Base-by-base conservation (phyloP, 345 rosid species). In the Aegle marmelos region DNA sequence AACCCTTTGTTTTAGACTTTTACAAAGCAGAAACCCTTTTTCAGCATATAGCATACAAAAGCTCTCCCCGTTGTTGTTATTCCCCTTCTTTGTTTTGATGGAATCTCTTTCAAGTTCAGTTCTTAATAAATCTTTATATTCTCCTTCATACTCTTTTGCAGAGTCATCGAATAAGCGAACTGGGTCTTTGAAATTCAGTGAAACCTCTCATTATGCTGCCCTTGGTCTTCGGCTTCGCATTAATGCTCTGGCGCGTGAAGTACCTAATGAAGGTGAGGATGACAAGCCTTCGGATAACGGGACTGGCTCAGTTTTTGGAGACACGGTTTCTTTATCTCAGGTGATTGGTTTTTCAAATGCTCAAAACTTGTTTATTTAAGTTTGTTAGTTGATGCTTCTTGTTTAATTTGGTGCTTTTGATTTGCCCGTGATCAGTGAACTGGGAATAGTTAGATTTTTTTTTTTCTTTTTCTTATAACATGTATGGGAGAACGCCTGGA, bases 291-390 rank as follows among this genome's bases (percentile, higher is more conserved):
- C 61, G 66, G 79, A 79, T 41, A 80, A 81, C 78, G 90, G 86
- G 71, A 68, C 82, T 76, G 82, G 80, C 76, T 77, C 83, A 22
- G 77, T 82, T n/a, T 84, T 89, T 76, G 87, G 79, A 22, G 92
- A 86, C 16, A 22, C 61, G 22, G 59, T 85, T 72, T 89, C 93
- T 64, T 58, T 82, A 34, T 80, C 90, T 78, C 83, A 92, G 91
- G 98, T 95, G 69, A 54, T 39, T n/a, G 2, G 2, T 25, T 76
- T 25, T 16, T 19, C n/a, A 53, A 17, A 17, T 31, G 8, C 22
- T 6, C 17, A n/a, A 36, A 57, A n/a, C 61, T n/a, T 39, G 30
- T 48, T 10, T 70, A 11, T 56, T 25, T 68, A 27, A 17, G n/a
- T 14, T 22, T 45, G 4, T 63, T 16, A 33, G 27, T 62, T 54